Base-by-base conservation (phyloP, 2,329 filamentous ascomycete species). In the Gyromitra esculenta region DNA sequence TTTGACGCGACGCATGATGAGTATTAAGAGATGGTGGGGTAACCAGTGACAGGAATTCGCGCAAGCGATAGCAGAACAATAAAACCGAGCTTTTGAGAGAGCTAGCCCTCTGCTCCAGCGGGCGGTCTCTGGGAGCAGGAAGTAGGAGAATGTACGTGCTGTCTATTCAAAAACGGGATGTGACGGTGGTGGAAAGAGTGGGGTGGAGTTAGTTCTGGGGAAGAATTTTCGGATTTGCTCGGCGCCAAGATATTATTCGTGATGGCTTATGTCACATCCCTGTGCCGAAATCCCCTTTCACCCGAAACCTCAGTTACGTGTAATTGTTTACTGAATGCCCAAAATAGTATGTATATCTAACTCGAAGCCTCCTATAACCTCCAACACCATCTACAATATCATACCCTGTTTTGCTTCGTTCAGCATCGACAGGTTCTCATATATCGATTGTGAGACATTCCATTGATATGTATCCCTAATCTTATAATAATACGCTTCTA, bases 1-100 rank as follows among this genome's bases (percentile, higher is more conserved):
- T 82, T 90, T 88, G 77, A 90, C 88, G 81, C 89, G 87, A 80
- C 89, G 87, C 89, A 91, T 91, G 71, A 80, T 86, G 80, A 69
- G 63, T 6, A 43, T 2, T 41, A 37, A n/a, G n/a, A 21, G 48
- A 54, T 21, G 64, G 56, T 60, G 60, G 57, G 54, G 41, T 70
- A 71, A 71, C 48, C 21, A 50, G 60, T 52, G 59, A 37, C 9
- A 57, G 18, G 15, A 39, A 52, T 71, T 63, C 18, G 50, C 39
- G 54, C 35, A 64, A 69, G 45, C 5, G 31, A 25, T 25, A 35
- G 60, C 9, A 59, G 37, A 9, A 60, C 25, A 68, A 73, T 41
- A 52, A 15, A 41, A 54, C 31, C 52, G 13, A 63, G 62, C 35
- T 70, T 50, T 66, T 13, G 13, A 68, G 70, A 65, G 39, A 70